Evolutionary conservation across 2,329 filamentous ascomycete species (phyloP).

Genomic region (Claviceps sp.): DNA sequence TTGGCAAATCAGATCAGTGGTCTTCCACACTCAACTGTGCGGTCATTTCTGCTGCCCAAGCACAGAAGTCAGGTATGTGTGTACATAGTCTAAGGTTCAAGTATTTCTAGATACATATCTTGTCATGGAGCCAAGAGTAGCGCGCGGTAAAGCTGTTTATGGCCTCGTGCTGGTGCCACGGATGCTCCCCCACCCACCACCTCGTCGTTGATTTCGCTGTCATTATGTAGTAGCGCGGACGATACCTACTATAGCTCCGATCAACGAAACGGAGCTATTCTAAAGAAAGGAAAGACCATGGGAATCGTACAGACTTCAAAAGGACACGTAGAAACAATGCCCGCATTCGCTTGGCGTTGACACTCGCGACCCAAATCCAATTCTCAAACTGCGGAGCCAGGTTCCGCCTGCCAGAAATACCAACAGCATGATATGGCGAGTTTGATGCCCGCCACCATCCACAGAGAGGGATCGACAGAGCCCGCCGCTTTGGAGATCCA

Average conservation of each 20-base stretch:
- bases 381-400: conserved; percentile 3
- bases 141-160: background rate
- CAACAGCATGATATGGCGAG: conserved; percentile 23
- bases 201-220: too few relatives aligned
- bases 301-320: background rate
- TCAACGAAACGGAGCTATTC: background rate
- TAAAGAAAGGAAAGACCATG: background rate
- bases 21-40: background rate
- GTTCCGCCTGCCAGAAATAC: conserved; percentile 16
- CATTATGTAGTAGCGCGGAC: too few relatives aligned
- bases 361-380: background rate
- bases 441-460: conserved; percentile 32
- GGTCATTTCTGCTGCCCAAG: background rate
- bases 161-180: background rate
- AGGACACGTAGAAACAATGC: background rate
- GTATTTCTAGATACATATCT: too few relatives aligned
- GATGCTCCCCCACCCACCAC: background rate
- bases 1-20: background rate
- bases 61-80: background rate
- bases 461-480: conserved; percentile 28
- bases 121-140: too few relatives aligned
- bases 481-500: conserved; percentile 31
- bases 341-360: background rate
- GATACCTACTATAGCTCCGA: background rate
- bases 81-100: too few relatives aligned